Conservation (phyloP, 2,329 filamentous ascomycete genomes). For the Colletotrichum horii region DNA sequence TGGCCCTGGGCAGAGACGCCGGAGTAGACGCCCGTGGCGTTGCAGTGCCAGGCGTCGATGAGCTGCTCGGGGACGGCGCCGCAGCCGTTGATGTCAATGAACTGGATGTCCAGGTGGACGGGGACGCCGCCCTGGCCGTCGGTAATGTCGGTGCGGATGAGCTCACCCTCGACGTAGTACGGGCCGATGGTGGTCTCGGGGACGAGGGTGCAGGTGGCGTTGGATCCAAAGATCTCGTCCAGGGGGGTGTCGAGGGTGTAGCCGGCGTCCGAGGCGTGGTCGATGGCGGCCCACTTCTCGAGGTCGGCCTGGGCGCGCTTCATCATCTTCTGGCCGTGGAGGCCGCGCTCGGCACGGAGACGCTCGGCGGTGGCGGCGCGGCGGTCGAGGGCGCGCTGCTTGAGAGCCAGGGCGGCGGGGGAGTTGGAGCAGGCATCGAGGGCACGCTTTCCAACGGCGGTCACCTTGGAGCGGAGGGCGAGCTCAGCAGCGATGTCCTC, state of each 20-base stretch:
- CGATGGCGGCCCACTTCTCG: constrained; percentile 35
- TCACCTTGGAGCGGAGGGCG: constrained; percentile 37
- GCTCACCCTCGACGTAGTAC: constrained; percentile 47
- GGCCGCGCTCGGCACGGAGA: constrained; percentile 41
- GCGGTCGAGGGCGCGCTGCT: constrained; percentile 43
- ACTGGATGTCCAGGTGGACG: constrained; percentile 35
- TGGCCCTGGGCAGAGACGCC: constrained; percentile 30
- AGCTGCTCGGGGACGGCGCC: constrained; percentile 21
- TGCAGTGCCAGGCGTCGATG: constrained; percentile 29
- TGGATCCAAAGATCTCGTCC: constrained; percentile 26
- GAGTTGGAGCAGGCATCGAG: constrained; percentile 44
- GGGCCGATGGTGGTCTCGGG: constrained; percentile 17
- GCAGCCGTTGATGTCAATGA: constrained; percentile 26
- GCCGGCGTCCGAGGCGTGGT: constrained; percentile 33
- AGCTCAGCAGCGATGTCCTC: constrained; percentile 33
- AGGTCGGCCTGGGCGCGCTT: constrained; percentile 37
- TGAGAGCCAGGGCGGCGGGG: constrained; percentile 41
- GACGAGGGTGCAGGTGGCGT: constrained; percentile 17
- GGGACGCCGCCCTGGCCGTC: constrained; percentile 47
- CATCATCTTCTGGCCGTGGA: constrained; percentile 33
- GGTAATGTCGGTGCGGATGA: constrained; percentile 48
- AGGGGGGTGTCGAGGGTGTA: constrained; percentile 37
- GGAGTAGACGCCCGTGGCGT: constrained; percentile 46
- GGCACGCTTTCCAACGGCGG: constrained; percentile 37
- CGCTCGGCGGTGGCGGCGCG: constrained; percentile 41